A percentile compares a stretch with the other conserved stretches of the same genome.
These are phyloP conservation scores for Aspergillus thermomutatus DNA, from an alignment of 2,329 filamentous ascomycete species.

Conservation along the genomic window DNA sequence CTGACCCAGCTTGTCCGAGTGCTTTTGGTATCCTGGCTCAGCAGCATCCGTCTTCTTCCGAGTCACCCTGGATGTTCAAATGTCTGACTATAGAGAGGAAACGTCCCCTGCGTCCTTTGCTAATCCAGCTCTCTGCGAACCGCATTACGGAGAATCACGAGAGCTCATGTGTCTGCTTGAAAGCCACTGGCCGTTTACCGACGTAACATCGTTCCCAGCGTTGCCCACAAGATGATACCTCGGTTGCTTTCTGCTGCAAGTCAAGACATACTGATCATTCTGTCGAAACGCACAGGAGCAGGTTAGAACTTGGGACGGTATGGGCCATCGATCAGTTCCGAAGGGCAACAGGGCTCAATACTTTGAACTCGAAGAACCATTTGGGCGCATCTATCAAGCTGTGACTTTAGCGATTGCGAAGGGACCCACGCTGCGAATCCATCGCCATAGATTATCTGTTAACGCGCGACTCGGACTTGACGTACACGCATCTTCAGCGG, in stretches of 20 bases:
- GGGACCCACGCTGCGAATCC: slow-evolving; percentile 6
- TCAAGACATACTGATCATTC: slow-evolving; percentile 24
- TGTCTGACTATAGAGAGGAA: background rate
- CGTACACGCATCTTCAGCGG: slow-evolving; percentile 54
- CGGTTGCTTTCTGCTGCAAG: slow-evolving; percentile 29
- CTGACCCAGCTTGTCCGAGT: background rate
- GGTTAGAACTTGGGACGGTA: background rate
- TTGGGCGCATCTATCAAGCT: too few species aligned
- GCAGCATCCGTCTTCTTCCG: too few species aligned
- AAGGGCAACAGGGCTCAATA: too few species aligned
- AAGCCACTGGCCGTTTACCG: slow-evolving; percentile 26
- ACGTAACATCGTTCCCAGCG: slow-evolving; percentile 5
- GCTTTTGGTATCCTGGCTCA: too few species aligned
- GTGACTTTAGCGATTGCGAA: slow-evolving; percentile 8
- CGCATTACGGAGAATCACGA: slow-evolving; percentile 23
- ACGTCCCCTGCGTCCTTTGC: slow-evolving; percentile 3
- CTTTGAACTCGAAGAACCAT: too few species aligned
- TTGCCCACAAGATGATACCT: slow-evolving; percentile 23
- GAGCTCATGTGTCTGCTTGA: slow-evolving; percentile 27
- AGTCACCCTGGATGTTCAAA: too few species aligned
- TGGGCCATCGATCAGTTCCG: too few species aligned
- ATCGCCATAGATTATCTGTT: slow-evolving; percentile 36
- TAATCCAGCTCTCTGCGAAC: slow-evolving; percentile 15
- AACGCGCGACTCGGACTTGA: slow-evolving; percentile 57
- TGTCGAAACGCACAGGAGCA: background rate